Evolutionary conservation across 495 filamentous ascomycete genomes (phyloP), one percentile per base, ranked within the genome.

Genomic region (Pyrenopolyporus hunteri): DNA sequence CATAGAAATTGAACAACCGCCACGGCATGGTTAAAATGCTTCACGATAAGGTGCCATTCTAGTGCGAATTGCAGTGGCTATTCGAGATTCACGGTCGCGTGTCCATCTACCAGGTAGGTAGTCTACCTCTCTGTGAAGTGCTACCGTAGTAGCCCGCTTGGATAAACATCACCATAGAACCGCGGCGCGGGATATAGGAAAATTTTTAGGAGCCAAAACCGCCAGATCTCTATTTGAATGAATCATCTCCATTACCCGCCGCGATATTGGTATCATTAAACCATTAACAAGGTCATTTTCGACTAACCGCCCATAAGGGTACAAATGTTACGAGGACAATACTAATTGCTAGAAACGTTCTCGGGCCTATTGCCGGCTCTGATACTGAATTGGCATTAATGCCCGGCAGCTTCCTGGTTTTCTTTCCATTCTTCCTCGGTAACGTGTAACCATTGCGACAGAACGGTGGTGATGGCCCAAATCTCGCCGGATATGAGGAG

Each of bases 391-490:
- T 36, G 32, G 31, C 6, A 42, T 33, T 26, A 25, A n/a, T n/a
- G n/a, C n/a, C n/a, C n/a, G n/a, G n/a, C n/a, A n/a, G n/a, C 57
- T 14, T 66, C 57, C 47, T 62, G 56, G 46, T 40, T 57, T 25
- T 42, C 69, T 16, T 63, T 59, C 73, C 75, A 78, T 47, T 78
- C 73, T 50, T 76, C 74, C 42, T 73, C 74, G 4, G 59, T 72
- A 26, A 67, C 54, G 58, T 66, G 46, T 9, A 66, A 58, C 52
- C 57, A 53, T 46, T 70, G 69, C 31, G 73, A 72, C 8, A 70
- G 25, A 7, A 65, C 11, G 25, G 65, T 70, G 9, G 74, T 31
- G 1, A 69, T 6, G 20, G 67, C 65, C 74, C 75, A 77, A 20
- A 69, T 42, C 39, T 71, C 70, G 8, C 69, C 67, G 19, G 66